These are phyloP conservation scores for Thuja plicata DNA, from an alignment of 83 land plant genomes.

Conservation along the genomic window DNA sequence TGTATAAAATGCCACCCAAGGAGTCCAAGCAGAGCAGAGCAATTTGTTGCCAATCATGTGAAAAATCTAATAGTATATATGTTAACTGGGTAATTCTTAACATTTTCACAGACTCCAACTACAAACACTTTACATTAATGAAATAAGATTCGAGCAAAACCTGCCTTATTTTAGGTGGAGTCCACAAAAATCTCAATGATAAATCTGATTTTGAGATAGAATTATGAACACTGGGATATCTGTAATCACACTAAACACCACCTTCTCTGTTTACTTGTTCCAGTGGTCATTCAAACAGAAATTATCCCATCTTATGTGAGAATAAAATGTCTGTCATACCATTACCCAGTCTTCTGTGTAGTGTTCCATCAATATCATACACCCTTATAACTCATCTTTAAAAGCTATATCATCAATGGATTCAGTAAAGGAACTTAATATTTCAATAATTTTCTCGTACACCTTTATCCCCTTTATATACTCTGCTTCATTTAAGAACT, in stretches of 20 bases:
- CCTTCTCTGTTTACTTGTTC: not conserved
- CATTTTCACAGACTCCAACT: not conserved
- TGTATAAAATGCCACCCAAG: not conserved
- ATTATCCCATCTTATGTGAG: not conserved
- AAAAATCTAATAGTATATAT: not conserved
- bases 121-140: not conserved
- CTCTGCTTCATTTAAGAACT: constrained; percentile 77
- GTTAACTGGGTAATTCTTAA: not conserved
- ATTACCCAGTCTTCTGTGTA: not conserved
- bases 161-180: not conserved
- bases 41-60: not conserved
- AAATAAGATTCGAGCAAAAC: not conserved
- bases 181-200: not conserved
- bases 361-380: not conserved
- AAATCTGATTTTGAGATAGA: not conserved
- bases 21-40: not conserved
- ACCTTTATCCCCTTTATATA: constrained; percentile 75
- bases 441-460: constrained; percentile 65
- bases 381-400: not conserved
- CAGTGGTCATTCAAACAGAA: not conserved
- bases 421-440: constrained; percentile 44
- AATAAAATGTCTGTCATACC: not conserved
- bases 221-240: not conserved
- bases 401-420: not conserved
- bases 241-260: not conserved